Evolutionary conservation across 2,329 filamentous ascomycete species (phyloP).

Genomic region (Exophiala mesophila): DNA sequence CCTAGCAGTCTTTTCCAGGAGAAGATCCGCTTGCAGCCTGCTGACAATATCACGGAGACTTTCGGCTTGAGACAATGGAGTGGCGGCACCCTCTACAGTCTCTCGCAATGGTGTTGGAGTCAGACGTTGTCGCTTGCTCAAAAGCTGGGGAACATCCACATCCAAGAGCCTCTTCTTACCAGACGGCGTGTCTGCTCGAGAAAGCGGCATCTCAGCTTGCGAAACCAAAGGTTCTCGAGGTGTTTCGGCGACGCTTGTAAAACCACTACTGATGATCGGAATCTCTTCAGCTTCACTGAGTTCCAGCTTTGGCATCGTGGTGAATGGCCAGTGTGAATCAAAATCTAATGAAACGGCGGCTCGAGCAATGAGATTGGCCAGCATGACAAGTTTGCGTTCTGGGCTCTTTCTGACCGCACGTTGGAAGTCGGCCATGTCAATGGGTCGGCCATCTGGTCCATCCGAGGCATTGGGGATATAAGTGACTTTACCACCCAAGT

Average conservation of each 20-base stretch:
- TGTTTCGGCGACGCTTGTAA: constrained; percentile 16
- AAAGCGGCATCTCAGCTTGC: constrained; percentile 21
- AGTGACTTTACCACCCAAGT: constrained; percentile 21
- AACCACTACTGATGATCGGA: constrained; percentile 12
- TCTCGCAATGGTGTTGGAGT: constrained; percentile 36
- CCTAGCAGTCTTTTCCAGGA: constrained; percentile 24
- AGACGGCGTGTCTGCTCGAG: constrained; percentile 26
- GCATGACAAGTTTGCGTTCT: constrained; percentile 17
- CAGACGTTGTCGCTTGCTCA: constrained; percentile 38
- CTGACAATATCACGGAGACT: constrained; percentile 29
- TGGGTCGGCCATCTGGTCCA: constrained; percentile 18
- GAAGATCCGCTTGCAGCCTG: constrained; percentile 19
- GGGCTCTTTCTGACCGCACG: constrained; percentile 29
- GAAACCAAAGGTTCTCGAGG: constrained; percentile 12
- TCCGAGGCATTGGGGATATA: constrained; percentile 22
- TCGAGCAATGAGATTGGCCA: constrained; percentile 15
- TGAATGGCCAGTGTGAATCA: constrained; percentile 35
- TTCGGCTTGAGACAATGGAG: constrained; percentile 23
- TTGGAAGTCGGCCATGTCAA: constrained; percentile 31
- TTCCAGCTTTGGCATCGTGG: constrained; percentile 35
- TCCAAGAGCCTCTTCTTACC: constrained; percentile 29
- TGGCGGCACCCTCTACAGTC: constrained; percentile 25
- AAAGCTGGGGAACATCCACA: constrained; percentile 21
- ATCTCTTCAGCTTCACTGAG: constrained; percentile 31
- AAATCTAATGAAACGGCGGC: constrained; percentile 34